These are phyloP conservation scores for Aspergillus sp. DNA, from an alignment of 2,329 filamentous ascomycete species.

Conservation along the genomic window DNA sequence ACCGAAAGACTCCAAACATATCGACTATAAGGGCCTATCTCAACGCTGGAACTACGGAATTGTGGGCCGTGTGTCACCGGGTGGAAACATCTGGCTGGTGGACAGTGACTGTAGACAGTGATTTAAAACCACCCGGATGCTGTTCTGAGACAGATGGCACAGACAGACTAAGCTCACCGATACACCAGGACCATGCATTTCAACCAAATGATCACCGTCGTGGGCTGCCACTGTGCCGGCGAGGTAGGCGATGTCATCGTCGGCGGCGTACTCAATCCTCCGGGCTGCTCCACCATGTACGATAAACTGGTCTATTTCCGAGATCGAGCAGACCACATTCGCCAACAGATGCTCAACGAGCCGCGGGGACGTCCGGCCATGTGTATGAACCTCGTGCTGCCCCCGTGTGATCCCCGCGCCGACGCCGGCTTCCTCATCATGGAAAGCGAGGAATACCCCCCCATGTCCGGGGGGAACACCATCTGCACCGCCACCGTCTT, in stretches of 20 bases:
- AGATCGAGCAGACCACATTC: conserved; percentile 38
- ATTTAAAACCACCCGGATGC: too few species aligned
- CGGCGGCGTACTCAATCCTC: conserved; percentile 46
- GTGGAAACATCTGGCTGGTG: too few species aligned
- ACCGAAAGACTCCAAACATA: too few species aligned
- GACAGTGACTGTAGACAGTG: too few species aligned
- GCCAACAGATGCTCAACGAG: conserved; percentile 47
- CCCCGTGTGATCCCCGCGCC: conserved; percentile 44
- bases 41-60: too few species aligned
- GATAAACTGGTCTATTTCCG: conserved; percentile 48
- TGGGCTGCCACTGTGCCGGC: conserved; percentile 24
- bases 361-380: conserved; percentile 44
- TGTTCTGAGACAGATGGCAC: too few species aligned
- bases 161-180: too few species aligned
- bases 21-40: too few species aligned
- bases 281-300: conserved; percentile 44
- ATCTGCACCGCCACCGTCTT: conserved; percentile 47
- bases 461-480: conserved; percentile 48
- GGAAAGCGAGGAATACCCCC: conserved; percentile 47
- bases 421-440: conserved; percentile 48
- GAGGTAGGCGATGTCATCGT: conserved; percentile 51
- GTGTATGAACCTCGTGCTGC: conserved; percentile 41
- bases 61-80: too few species aligned
- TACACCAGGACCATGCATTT: not conserved
- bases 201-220: conserved; percentile 11